phyloP scores from a whole-genome alignment of 768 basidiomycete species.

The Termitomyces bulborhizus region DNA sequence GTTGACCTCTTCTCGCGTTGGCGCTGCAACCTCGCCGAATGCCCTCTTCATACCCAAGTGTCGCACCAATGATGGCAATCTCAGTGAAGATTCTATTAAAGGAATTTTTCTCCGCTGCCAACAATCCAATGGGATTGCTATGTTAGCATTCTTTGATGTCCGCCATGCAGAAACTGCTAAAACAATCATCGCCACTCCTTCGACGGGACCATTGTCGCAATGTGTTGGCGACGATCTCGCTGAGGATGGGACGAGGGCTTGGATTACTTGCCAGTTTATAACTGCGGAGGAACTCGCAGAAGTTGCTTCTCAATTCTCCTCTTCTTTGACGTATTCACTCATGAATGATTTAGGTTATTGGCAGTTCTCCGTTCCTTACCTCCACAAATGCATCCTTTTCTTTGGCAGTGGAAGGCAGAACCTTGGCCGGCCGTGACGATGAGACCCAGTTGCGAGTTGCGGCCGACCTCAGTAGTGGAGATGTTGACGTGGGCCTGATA shows the following conservation, averaged over 20 bases:
- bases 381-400: constrained; percentile 47
- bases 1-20: constrained; percentile 11
- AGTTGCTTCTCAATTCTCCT: constrained; percentile 24
- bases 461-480: constrained; percentile 5
- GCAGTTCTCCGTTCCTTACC: constrained; percentile 44
- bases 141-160: constrained; percentile 57
- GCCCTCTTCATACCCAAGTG: neutral
- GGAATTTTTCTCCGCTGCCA: constrained; percentile 51
- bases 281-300: constrained; percentile 37
- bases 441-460: constrained; percentile 5
- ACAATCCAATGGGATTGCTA: constrained; percentile 43
- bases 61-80: neutral
- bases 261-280: constrained; percentile 38
- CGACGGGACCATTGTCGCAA: constrained; percentile 20
- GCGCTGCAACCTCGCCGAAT: neutral
- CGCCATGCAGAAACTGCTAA: constrained; percentile 47
- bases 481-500: constrained; percentile 1
- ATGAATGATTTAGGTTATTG: constrained; percentile 38
- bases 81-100: constrained; percentile 34
- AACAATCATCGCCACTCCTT: constrained; percentile 27
- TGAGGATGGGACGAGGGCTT: constrained; percentile 18
- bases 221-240: constrained; percentile 23
- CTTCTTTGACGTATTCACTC: constrained; percentile 4
- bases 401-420: constrained; percentile 33
- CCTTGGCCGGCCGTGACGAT: constrained; percentile 12